Conservation (phyloP, 106 monocot genomes). For the Allium sativum region DNA sequence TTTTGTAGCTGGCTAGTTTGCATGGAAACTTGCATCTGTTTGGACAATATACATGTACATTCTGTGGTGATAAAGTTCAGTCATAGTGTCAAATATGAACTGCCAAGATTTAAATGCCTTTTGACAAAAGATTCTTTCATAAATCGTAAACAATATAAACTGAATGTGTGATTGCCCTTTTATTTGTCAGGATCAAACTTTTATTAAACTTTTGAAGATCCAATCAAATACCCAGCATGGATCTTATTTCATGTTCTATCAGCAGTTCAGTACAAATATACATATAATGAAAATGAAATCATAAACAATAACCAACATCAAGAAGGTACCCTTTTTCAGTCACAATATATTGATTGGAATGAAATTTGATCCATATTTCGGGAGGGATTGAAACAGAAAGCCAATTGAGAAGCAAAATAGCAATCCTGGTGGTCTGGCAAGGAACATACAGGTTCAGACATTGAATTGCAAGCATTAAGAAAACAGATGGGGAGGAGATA, state of each 20-base stretch:
- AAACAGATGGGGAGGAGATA: constrained; percentile 89
- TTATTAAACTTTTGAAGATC: background rate
- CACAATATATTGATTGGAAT: constrained; percentile 54
- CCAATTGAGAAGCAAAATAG: constrained; percentile 45
- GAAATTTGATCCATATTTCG: constrained; percentile 51
- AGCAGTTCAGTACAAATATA: constrained; percentile 53
- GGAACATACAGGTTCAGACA: constrained; percentile 68
- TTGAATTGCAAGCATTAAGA: constrained; percentile 84
- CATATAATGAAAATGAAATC: constrained; percentile 32
- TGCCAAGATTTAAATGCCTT: too few relatives aligned
- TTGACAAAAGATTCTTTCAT: too few relatives aligned
- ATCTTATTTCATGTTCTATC: constrained; percentile 55
- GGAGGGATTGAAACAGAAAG: constrained; percentile 47
- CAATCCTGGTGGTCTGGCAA: constrained; percentile 38
- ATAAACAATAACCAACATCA: constrained; percentile 10
- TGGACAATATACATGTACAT: too few relatives aligned
- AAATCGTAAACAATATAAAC: too few relatives aligned
- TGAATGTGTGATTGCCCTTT: too few relatives aligned
- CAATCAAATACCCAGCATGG: constrained; percentile 49
- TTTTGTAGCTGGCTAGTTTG: too few relatives aligned
- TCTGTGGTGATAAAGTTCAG: too few relatives aligned
- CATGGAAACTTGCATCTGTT: too few relatives aligned
- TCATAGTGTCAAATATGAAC: too few relatives aligned
- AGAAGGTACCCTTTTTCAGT: constrained; percentile 28
- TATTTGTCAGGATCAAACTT: constrained; percentile 12